Conservation (phyloP, 768 basidiomycete species). For the Lanmaoa pseudosensibilis region DNA sequence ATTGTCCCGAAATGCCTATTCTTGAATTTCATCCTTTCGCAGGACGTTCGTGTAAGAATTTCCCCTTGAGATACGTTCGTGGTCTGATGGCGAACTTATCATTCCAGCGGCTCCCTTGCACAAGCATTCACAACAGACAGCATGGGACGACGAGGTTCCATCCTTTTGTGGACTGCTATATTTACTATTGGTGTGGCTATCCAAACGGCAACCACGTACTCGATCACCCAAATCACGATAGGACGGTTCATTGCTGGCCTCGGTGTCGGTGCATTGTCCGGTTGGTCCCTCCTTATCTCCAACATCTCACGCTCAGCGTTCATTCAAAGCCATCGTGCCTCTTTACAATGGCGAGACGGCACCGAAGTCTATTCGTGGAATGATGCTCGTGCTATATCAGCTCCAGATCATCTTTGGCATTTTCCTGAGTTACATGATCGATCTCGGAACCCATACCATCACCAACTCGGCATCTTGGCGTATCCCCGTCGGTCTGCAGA, state of each 20-base stretch:
- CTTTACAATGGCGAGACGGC: slow-evolving; percentile 80
- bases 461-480: slow-evolving; percentile 17
- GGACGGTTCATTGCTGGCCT: slow-evolving; percentile 16
- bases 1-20: no score
- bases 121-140: slow-evolving; percentile 44
- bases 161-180: slow-evolving; percentile 15
- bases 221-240: slow-evolving; percentile 12
- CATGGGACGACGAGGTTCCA: slow-evolving; percentile 16
- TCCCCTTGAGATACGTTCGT: neutral
- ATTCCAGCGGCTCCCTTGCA: slow-evolving; percentile 53
- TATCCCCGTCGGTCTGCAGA: slow-evolving; percentile 14
- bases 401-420: slow-evolving; percentile 71
- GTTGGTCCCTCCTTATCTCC: neutral
- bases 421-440: slow-evolving; percentile 69
- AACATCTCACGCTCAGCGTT: neutral
- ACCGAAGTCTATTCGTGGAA: slow-evolving; percentile 70
- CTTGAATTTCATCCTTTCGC: neutral
- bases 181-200: slow-evolving; percentile 15
- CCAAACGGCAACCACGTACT: slow-evolving; percentile 16
- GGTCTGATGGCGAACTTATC: neutral
- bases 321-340: slow-evolving; percentile 49
- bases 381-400: slow-evolving; percentile 72
- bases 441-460: slow-evolving; percentile 29
- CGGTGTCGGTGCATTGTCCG: slow-evolving; percentile 17
- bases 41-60: slow-evolving; percentile 16